phyloP scores from a whole-genome alignment of 441 rosid genomes.

The Pelargonium myrrhifolium region DNA sequence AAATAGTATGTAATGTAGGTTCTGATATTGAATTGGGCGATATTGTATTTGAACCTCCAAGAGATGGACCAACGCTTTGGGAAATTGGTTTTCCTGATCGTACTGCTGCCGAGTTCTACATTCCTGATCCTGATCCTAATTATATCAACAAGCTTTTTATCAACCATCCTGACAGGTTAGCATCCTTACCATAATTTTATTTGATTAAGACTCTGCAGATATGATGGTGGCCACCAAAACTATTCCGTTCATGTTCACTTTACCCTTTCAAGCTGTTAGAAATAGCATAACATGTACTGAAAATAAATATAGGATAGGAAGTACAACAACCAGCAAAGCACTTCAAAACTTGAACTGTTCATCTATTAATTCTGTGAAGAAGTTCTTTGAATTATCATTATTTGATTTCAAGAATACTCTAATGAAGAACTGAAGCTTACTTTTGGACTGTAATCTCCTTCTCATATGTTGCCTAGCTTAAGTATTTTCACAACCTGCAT shows the following conservation, averaged over 20 bases:
- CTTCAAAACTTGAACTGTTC: no score
- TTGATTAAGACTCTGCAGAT: neutral
- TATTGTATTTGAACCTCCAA: constrained; percentile 56
- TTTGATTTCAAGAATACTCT: no score
- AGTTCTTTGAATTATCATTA: neutral
- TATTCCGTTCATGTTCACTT: neutral
- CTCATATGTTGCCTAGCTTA: neutral
- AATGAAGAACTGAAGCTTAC: neutral
- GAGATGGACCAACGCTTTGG: constrained; percentile 84
- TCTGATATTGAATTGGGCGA: constrained; percentile 43
- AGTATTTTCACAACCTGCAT: neutral
- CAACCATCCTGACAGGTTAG: constrained; percentile 54
- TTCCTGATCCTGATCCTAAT: constrained; percentile 65
- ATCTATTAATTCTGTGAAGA: neutral
- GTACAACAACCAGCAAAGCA: no score
- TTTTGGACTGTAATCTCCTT: neutral
- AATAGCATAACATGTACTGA: neutral
- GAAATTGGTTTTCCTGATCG: constrained; percentile 83
- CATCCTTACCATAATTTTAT: constrained; percentile 6
- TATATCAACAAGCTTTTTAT: constrained; percentile 48
- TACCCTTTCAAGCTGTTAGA: neutral
- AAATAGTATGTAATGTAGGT: constrained; percentile 30
- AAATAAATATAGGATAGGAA: no score
- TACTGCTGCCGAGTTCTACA: constrained; percentile 66
- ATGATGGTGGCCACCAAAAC: neutral